These are phyloP conservation scores for Metschnikowia arizonensis DNA, from an alignment of 805 yeast species.

Conservation along the genomic window DNA sequence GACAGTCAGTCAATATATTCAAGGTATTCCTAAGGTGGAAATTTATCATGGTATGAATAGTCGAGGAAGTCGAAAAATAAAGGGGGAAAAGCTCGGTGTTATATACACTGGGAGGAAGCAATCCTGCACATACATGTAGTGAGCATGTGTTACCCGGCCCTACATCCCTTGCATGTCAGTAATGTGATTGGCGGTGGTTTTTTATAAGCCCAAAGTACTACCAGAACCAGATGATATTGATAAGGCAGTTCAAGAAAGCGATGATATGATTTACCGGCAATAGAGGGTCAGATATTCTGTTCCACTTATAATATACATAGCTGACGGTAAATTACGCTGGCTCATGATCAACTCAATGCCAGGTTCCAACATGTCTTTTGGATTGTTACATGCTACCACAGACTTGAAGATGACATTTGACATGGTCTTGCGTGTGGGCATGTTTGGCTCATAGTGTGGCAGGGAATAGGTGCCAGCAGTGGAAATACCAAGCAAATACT, in stretches of 20 bases:
- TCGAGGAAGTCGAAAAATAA: too few relatives aligned
- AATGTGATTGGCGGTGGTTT: too few relatives aligned
- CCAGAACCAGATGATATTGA: conserved; percentile 6
- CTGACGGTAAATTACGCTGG: conserved; percentile 30
- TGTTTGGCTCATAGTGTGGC: conserved; percentile 59
- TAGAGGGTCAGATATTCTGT: background rate
- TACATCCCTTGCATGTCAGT: too few relatives aligned
- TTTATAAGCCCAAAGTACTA: conserved; percentile 8
- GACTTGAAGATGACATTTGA: conserved; percentile 61
- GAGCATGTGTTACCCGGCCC: too few relatives aligned
- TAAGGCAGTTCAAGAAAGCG: conserved; percentile 4
- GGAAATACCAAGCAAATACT: conserved; percentile 74
- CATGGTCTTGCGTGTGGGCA: conserved; percentile 80
- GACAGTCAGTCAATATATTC: too few relatives aligned
- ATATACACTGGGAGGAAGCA: too few relatives aligned
- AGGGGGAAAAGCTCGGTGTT: too few relatives aligned
- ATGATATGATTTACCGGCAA: background rate
- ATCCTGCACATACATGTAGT: too few relatives aligned
- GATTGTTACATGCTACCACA: conserved; percentile 77
- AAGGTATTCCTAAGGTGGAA: too few relatives aligned
- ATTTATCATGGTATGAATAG: too few relatives aligned
- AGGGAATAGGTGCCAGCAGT: too few relatives aligned
- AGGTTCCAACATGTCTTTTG: conserved; percentile 80
- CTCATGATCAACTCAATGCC: conserved; percentile 50
- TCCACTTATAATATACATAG: background rate